These are phyloP conservation scores for Penicillium egyptiacum DNA, from an alignment of 495 filamentous ascomycete genomes.

Conservation along the genomic window DNA sequence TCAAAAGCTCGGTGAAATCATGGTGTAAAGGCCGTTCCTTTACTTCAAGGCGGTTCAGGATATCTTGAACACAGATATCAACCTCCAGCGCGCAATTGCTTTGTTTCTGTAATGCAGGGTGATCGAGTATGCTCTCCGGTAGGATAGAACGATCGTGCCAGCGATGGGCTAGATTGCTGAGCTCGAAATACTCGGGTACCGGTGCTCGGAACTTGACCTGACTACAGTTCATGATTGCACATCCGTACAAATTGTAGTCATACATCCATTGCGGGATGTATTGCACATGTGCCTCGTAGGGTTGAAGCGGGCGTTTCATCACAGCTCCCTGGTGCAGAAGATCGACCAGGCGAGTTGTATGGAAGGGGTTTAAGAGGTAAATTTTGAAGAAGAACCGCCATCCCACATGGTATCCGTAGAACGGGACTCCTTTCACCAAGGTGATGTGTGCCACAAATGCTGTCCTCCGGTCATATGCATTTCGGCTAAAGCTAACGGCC, in stretches of 20 bases:
- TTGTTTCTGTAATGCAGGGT: slow-evolving; percentile 64
- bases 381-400: slow-evolving; percentile 92
- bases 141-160: slow-evolving; percentile 80
- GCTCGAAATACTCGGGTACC: slow-evolving; percentile 65
- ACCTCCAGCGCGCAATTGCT: slow-evolving; percentile 88
- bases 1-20: slow-evolving; percentile 77
- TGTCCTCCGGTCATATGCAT: slow-evolving; percentile 63
- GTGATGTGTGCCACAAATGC: slow-evolving; percentile 86
- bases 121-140: slow-evolving; percentile 53
- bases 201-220: slow-evolving; percentile 72
- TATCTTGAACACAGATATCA: slow-evolving; percentile 85
- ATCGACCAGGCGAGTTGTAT: slow-evolving; percentile 80
- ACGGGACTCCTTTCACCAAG: slow-evolving; percentile 89
- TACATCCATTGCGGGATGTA: slow-evolving; percentile 96
- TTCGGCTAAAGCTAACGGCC: slow-evolving; percentile 75
- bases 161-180: slow-evolving; percentile 56
- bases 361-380: slow-evolving; percentile 80
- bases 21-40: slow-evolving; percentile 76
- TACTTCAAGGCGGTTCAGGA: slow-evolving; percentile 76
- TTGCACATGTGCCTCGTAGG: slow-evolving; percentile 89
- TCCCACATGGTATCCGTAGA: slow-evolving; percentile 92
- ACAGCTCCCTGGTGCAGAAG: slow-evolving; percentile 83
- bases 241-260: slow-evolving; percentile 95
- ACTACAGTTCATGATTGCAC: slow-evolving; percentile 73
- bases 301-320: slow-evolving; percentile 79